Base-by-base conservation (phyloP, 139 green algal genomes). In the Chlorella sp. region DNA sequence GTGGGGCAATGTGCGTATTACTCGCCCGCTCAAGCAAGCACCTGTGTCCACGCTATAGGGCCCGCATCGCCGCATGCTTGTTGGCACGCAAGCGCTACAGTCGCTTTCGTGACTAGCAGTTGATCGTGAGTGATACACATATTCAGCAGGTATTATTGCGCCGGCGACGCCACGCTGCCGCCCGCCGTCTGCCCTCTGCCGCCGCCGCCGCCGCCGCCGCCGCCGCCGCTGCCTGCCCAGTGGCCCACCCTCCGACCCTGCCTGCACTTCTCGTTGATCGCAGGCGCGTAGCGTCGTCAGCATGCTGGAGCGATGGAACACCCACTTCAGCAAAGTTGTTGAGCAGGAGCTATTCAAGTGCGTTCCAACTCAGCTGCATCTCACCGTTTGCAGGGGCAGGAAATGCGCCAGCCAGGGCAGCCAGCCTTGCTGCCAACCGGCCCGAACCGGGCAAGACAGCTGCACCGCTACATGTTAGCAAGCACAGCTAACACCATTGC, bases 231-330 rank as follows among this genome's bases (percentile, higher is more conserved):
- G 73, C 7, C 73, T 40, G 73, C 64, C 64, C 64, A 71, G 64
- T 16, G 19, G 19, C 64, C 64, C 64, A 71, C 21, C 75, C 36
- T 12, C 1, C n/a, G 40, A 24, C n/a, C 36, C 7, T 48, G 7
- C 34, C 21, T 37, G 15, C 75, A 30, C 0, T 14, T 42, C 34
- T 15, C 2, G 14, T 11, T 32, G n/a, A 30, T 12, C 75, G 9
- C 19, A 9, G 18, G 37, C 34, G 75, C 39, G 71, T 40, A 22
- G 75, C 30, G 75, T 2, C 24, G 21, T 7, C 42, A 85, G 24
- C 84, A 88, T 88, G 84, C 37, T 87, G 88, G 94, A 95, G 42
- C 90, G 95, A 37, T 96, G 96, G 93, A 97, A 97, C 88, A 97
- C 95, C 0, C 95, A 97, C 68, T 91, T 92, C 34, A 92, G 80